Conservation (phyloP, 768 basidiomycete species). For the Suillus sp. region DNA sequence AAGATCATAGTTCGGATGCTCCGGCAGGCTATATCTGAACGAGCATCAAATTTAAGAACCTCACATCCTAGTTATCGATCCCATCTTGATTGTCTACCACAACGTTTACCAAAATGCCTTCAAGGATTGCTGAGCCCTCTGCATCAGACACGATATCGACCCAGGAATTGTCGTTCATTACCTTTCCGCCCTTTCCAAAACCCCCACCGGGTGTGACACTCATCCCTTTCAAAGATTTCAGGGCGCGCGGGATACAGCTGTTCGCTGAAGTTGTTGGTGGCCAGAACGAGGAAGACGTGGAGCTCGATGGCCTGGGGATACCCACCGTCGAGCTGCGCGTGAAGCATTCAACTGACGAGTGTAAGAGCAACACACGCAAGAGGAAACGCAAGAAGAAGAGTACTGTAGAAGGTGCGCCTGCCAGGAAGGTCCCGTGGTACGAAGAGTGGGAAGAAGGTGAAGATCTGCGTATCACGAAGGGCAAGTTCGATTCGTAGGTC, state of each 20-base stretch:
- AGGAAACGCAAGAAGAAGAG: constrained; percentile 46
- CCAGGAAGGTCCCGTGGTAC: constrained; percentile 54
- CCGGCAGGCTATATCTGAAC: constrained; percentile 3
- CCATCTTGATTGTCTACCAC: constrained; percentile 19
- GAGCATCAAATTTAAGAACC: not conserved
- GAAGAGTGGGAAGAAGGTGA: constrained; percentile 74
- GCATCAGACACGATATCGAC: constrained; percentile 16
- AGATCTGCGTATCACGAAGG: constrained; percentile 41
- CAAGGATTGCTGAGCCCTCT: constrained; percentile 17
- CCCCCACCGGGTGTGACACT: constrained; percentile 49
- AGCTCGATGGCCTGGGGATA: constrained; percentile 68
- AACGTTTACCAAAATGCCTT: constrained; percentile 25
- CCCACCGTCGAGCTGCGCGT: constrained; percentile 59
- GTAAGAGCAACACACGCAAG: constrained; percentile 58
- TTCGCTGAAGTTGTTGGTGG: constrained; percentile 39
- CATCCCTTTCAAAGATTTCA: constrained; percentile 58
- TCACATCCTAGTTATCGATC: constrained; percentile 6
- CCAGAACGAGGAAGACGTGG: constrained; percentile 47
- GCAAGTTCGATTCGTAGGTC: constrained; percentile 55
- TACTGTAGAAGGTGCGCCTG: constrained; percentile 19
- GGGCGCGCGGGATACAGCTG: constrained; percentile 57
- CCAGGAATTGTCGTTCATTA: constrained; percentile 28
- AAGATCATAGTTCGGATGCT: constrained; percentile 15
- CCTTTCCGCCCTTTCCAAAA: constrained; percentile 51
- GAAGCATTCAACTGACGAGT: constrained; percentile 56